Percentiles rank a stretch among this genome's conserved stretches.
Conservation (phyloP, 2,329 filamentous ascomycete genomes). For the Basipetospora chlamydospora region DNA sequence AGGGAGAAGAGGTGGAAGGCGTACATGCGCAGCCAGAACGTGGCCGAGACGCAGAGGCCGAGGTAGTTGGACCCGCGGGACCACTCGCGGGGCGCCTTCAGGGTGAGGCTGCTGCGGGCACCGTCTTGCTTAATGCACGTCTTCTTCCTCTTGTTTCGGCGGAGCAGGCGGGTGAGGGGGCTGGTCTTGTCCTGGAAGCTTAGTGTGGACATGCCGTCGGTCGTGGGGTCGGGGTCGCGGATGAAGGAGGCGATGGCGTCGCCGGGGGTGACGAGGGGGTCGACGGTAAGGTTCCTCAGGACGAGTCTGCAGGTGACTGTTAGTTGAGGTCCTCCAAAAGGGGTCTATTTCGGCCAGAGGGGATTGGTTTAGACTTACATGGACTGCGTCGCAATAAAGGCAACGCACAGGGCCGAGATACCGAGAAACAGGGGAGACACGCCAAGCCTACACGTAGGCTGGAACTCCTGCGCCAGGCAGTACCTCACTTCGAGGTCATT, state of each 20-base stretch:
- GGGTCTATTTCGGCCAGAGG: too few species aligned
- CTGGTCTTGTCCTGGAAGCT: slow-evolving; percentile 9
- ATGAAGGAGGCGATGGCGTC: slow-evolving; percentile 35
- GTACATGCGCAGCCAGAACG: slow-evolving; percentile 22
- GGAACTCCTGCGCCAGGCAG: slow-evolving; percentile 3
- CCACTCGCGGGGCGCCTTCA: slow-evolving; percentile 25
- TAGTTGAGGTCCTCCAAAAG: not conserved
- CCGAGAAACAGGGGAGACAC: slow-evolving; percentile 1
- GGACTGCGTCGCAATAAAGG: slow-evolving; percentile 1
- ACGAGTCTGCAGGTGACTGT: not conserved
- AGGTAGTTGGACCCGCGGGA: slow-evolving; percentile 23
- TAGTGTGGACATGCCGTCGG: slow-evolving; percentile 16
- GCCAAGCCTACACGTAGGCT: not conserved
- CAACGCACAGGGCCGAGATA: slow-evolving; percentile 2
- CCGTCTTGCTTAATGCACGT: too few species aligned
- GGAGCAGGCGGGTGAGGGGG: not conserved
- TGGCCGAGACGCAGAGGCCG: slow-evolving; percentile 25
- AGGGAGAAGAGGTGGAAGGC: slow-evolving; percentile 1
- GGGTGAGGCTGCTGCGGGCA: slow-evolving; percentile 23
- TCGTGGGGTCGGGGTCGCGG: slow-evolving; percentile 26
- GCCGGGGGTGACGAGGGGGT: slow-evolving; percentile 32
- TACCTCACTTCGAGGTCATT: slow-evolving; percentile 4
- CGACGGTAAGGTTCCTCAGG: slow-evolving; percentile 2
- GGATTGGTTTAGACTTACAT: not conserved
- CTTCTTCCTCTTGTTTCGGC: too few species aligned